Percentiles rank a stretch among this genome's conserved stretches.
Evolutionary conservation across 441 rosid species (phyloP).

Genomic region (Geranium incanum): DNA sequence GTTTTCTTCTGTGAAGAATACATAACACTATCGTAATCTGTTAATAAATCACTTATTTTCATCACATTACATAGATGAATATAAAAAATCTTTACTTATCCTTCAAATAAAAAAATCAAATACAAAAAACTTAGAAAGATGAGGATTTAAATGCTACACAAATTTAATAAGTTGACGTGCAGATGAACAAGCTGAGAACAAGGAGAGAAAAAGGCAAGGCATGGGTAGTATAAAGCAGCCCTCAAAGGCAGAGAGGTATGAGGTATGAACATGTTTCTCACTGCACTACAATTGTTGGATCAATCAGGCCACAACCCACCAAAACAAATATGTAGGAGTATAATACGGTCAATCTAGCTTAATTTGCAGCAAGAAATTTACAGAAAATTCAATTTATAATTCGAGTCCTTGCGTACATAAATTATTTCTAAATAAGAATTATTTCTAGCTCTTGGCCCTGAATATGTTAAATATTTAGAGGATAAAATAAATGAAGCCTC

Average conservation of each 20-base stretch:
- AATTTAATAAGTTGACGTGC: background rate
- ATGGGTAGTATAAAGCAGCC: background rate
- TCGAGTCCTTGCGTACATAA: too few species aligned
- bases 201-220: background rate
- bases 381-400: too few species aligned
- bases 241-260: background rate
- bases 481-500: too few species aligned
- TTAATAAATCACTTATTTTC: background rate
- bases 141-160: background rate
- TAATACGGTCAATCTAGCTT: too few species aligned
- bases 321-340: too few species aligned
- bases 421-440: too few species aligned
- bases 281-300: background rate
- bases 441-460: too few species aligned
- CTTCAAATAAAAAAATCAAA: background rate
- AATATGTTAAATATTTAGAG: too few species aligned
- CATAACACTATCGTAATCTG: background rate
- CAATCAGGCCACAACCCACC: background rate
- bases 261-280: background rate
- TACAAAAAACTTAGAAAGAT: too few species aligned
- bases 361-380: too few species aligned
- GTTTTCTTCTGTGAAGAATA: conserved; percentile 30
- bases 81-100: background rate
- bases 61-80: background rate
- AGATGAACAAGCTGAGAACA: background rate